Evolutionary conservation across 1,284 basidiomycete genomes (phyloP).

Genomic region (Paramarasmius palmivorus): DNA sequence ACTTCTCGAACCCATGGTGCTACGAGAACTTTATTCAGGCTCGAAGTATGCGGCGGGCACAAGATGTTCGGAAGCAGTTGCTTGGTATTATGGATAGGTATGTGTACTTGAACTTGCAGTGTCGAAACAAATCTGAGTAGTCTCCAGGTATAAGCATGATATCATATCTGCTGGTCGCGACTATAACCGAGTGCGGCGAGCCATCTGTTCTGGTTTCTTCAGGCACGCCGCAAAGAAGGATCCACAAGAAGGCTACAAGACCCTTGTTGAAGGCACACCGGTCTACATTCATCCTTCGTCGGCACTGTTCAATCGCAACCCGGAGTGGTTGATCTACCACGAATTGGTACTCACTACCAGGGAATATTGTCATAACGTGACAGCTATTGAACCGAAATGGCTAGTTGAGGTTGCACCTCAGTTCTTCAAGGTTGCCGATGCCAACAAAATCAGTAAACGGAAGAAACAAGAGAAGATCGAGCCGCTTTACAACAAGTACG

Average conservation of each 20-base stretch:
- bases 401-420: slow-evolving; percentile 96
- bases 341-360: slow-evolving; percentile 65
- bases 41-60: slow-evolving; percentile 94
- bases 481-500: slow-evolving; percentile 87
- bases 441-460: slow-evolving; percentile 94
- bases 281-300: slow-evolving; percentile 98
- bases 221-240: slow-evolving; percentile 96
- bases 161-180: slow-evolving; percentile 90
- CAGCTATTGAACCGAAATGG: slow-evolving; percentile 98
- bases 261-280: slow-evolving; percentile 94
- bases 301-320: slow-evolving; percentile 93
- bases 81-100: slow-evolving; percentile 98
- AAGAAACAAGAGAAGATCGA: slow-evolving; percentile 98
- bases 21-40: slow-evolving; percentile 98
- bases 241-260: slow-evolving; percentile 96
- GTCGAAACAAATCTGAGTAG: slow-evolving; percentile 16
- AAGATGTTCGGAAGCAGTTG: slow-evolving; percentile 96
- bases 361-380: slow-evolving; percentile 97
- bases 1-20: slow-evolving; percentile 96
- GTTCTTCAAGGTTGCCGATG: slow-evolving; percentile 97
- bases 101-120: slow-evolving; percentile 24
- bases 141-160: slow-evolving; percentile 87
- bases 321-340: slow-evolving; percentile 66
- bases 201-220: slow-evolving; percentile 97
- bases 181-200: slow-evolving; percentile 91